phyloP scores from a whole-genome alignment of 768 basidiomycete genomes.

The Lactarius pseudohatsudake region DNA sequence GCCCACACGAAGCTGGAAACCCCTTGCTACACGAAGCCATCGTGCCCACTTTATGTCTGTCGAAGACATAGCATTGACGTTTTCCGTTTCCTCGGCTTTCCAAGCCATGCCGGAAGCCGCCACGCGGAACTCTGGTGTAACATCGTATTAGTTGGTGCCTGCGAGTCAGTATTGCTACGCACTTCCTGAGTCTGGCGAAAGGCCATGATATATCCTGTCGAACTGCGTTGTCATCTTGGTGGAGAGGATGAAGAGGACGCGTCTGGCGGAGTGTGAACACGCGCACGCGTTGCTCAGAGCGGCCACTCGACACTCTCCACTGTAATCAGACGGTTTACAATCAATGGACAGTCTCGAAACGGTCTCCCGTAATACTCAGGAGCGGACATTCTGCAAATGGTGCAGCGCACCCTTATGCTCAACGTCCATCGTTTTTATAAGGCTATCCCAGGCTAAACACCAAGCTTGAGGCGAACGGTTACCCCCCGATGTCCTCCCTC shows the following conservation, averaged over 20 bases:
- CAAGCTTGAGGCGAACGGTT: slow-evolving; percentile 81
- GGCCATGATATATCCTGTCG: slow-evolving; percentile 78
- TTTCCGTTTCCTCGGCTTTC: slow-evolving; percentile 74
- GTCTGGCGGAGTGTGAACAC: slow-evolving; percentile 29
- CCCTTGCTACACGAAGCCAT: slow-evolving; percentile 90
- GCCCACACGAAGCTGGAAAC: slow-evolving; percentile 85
- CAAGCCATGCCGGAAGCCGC: slow-evolving; percentile 91
- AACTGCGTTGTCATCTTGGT: slow-evolving; percentile 73
- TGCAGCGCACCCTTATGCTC: slow-evolving; percentile 35
- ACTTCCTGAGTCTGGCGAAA: slow-evolving; percentile 79
- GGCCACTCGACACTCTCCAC: background rate
- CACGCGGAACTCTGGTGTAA: slow-evolving; percentile 72
- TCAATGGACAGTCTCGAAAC: slow-evolving; percentile 60
- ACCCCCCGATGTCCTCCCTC: slow-evolving; percentile 87
- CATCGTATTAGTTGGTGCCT: background rate
- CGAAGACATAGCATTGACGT: slow-evolving; percentile 61
- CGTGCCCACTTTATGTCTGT: slow-evolving; percentile 84
- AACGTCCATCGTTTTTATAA: slow-evolving; percentile 21
- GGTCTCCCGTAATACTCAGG: slow-evolving; percentile 50
- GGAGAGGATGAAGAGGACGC: slow-evolving; percentile 25
- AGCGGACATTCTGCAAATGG: slow-evolving; percentile 89
- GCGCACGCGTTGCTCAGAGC: slow-evolving; percentile 9
- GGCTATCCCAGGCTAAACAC: slow-evolving; percentile 78
- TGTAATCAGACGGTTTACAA: background rate
- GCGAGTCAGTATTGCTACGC: slow-evolving; percentile 39